A percentile compares a stretch with the other conserved stretches of the same genome.
Evolutionary conservation across 176 grass and related monocot species (phyloP).

Genomic region (Rhynchospora tenuis): DNA sequence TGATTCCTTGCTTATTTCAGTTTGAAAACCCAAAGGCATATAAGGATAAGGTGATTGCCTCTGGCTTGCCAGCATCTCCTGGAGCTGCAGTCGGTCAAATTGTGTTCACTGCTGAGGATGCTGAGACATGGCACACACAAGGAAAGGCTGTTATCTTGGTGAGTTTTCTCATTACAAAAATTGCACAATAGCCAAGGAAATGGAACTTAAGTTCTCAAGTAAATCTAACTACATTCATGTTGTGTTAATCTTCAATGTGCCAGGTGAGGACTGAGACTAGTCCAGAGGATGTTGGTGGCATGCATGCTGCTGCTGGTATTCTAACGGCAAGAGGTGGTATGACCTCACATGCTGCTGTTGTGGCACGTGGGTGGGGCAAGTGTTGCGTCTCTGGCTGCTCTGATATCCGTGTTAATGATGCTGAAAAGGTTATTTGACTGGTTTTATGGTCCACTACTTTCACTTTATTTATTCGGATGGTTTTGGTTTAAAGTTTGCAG

Average conservation of each 20-base stretch:
- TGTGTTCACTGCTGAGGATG: conserved; percentile 91
- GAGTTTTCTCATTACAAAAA: not conserved
- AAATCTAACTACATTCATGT: not conserved
- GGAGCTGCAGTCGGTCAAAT: conserved; percentile 86
- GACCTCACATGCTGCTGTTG: conserved; percentile 98
- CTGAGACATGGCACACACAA: conserved; percentile 86
- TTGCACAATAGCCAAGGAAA: not conserved
- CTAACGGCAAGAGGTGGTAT: conserved; percentile 92
- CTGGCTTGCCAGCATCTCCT: conserved; percentile 90
- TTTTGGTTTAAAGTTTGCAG: not conserved
- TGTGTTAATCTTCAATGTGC: not conserved
- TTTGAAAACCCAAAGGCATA: conserved; percentile 74
- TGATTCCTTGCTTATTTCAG: conserved; percentile 38
- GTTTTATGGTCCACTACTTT: conserved; percentile 18
- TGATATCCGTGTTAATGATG: conserved; percentile 68
- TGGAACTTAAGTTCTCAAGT: not conserved
- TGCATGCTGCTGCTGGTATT: conserved; percentile 86
- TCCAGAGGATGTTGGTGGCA: conserved; percentile 98
- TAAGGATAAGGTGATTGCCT: conserved; percentile 63
- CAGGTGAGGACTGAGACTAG: conserved; percentile 98
- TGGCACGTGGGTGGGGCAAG: conserved; percentile 95
- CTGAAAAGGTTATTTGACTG: conserved; percentile 46
- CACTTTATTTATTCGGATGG: conserved; percentile 9
- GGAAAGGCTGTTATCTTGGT: conserved; percentile 94
- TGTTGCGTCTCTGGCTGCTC: conserved; percentile 93